Evolutionary conservation across 768 basidiomycete species (phyloP).

Genomic region (Pleurotus pulmonarius): DNA sequence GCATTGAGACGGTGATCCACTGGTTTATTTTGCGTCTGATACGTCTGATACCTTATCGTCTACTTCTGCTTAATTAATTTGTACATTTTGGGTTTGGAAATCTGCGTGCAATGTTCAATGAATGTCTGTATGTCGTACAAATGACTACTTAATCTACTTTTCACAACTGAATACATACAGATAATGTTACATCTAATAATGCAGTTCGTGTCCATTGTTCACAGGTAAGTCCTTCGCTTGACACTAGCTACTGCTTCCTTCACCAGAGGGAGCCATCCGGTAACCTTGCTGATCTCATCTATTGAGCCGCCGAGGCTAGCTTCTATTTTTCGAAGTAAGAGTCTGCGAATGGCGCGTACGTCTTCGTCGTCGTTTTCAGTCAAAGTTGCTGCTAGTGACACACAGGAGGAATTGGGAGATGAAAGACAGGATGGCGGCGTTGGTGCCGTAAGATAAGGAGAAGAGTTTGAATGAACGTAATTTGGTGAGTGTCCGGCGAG

Average conservation of each 20-base stretch:
- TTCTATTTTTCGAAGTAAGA: conserved; percentile 66
- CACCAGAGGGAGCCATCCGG: conserved; percentile 59
- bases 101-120: neutral
- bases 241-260: conserved; percentile 60
- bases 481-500: conserved; percentile 13
- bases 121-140: neutral
- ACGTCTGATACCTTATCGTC: neutral
- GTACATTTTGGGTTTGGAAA: neutral
- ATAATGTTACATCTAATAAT: conserved; percentile 1
- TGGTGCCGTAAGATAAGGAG: conserved; percentile 12
- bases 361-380: conserved; percentile 64
- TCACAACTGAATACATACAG: conserved; percentile 2
- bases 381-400: conserved; percentile 47
- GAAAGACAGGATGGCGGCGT: conserved; percentile 37
- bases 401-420: conserved; percentile 34
- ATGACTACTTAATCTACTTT: conserved; percentile 5
- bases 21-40: neutral
- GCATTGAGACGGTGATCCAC: conserved; percentile 28
- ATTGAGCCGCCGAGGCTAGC: conserved; percentile 50
- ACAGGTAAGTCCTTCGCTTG: conserved; percentile 45
- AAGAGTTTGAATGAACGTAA: conserved; percentile 18
- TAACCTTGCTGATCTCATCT: conserved; percentile 60
- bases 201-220: conserved; percentile 9
- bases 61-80: neutral
- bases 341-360: conserved; percentile 51